Base-by-base conservation (phyloP, 805 yeast species). In the Candida methanosorbosa region DNA sequence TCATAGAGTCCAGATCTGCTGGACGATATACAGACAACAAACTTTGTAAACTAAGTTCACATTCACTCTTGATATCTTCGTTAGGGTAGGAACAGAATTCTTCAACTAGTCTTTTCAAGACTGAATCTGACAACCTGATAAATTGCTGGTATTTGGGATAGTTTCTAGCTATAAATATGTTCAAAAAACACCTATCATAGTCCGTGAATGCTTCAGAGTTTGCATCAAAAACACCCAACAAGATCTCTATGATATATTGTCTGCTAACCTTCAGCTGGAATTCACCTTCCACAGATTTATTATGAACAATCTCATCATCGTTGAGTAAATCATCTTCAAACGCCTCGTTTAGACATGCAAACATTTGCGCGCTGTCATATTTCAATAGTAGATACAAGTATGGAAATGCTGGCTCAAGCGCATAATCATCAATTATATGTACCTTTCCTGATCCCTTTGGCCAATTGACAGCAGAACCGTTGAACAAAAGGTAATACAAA, bases 141-240 rank as follows among this genome's bases (percentile, higher is more conserved):
- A 84, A 88, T 55, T 90, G 98, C 11, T 74, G 66, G 53, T 82
- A 90, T 50, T 90, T 92, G 2, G 96, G 81, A 41, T 79, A 75
- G 49, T 83, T 88, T 38, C 90, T 58, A 0, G 90, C 83, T 23
- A 90, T 56, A 49, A 90, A 92, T 3, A 85, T 71, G 2, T 84
- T 68, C 33, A 84, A 53, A 33, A 63, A 54, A 4, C 56, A 49
- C 13, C 44, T 43, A 25, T 60, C 63, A 5, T 38, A 38, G 1
- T 43, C 38, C 5, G 56, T 49, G 29, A 64, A 54, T n/a, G n/a
- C n/a, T 23, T 58, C 64, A 5, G 44, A 41, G 35, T 62, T 54
- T 5, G 57, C 62, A 3, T 65, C 64, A 44, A 71, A 68, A 3
- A 78, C 57, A 34, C 81, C 83, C 13, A 84, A 51, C 16, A 90